Percentiles rank a stretch among this genome's conserved stretches.
phyloP scores from a whole-genome alignment of 164 flowering plant genomes.

The Vitis vinifera region ASM3070453v1 NC_081822.1:10367001-10367500 shows the following conservation, averaged over 20 bases:
- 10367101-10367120: slow-evolving; percentile 86
- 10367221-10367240: slow-evolving; percentile 76
- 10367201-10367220: slow-evolving; percentile 97
- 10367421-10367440: slow-evolving; percentile 99
- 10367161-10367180: slow-evolving; percentile 90
- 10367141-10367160: slow-evolving; percentile 81
- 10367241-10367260: neutral
- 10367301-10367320: neutral
- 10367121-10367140: slow-evolving; percentile 80
- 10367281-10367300: neutral
- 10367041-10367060: neutral
- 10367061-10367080: neutral
- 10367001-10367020: neutral
- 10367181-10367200: slow-evolving; percentile 91
- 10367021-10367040: no score
- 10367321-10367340: slow-evolving; percentile 75
- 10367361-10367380: slow-evolving; percentile 99
- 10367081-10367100: neutral
- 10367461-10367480: slow-evolving; percentile 96
- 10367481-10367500: slow-evolving; percentile 99
- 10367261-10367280: neutral
- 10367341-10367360: slow-evolving; percentile 86
- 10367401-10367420: slow-evolving; percentile 99
- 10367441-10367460: slow-evolving; percentile 99
- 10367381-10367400: slow-evolving; percentile 90